Conservation (phyloP, 1,284 basidiomycete species). For the Fomitopsis pinicola region DNA sequence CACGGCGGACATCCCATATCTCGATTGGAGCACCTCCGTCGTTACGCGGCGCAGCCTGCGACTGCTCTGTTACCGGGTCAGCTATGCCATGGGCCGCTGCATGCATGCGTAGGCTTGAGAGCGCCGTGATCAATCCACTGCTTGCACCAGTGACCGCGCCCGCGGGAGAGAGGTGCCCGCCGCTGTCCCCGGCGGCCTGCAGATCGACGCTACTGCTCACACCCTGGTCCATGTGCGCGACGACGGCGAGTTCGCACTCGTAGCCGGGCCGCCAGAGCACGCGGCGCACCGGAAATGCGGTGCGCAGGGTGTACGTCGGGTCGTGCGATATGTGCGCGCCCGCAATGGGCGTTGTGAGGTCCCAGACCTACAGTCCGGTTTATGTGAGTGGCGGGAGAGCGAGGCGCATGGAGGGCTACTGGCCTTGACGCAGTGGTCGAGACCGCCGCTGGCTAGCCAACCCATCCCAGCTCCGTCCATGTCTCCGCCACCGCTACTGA, state of each 20-base stretch:
- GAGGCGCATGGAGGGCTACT: slow-evolving; percentile 2
- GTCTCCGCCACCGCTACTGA: slow-evolving; percentile 12
- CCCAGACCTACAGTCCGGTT: slow-evolving; percentile 60
- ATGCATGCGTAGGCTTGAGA: slow-evolving; percentile 16
- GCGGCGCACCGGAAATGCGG: slow-evolving; percentile 70
- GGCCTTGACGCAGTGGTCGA: slow-evolving; percentile 81
- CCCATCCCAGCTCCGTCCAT: slow-evolving; percentile 43
- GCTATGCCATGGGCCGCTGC: slow-evolving; percentile 8
- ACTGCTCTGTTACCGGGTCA: slow-evolving; percentile 9
- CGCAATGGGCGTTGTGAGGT: slow-evolving; percentile 50
- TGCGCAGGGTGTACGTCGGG: slow-evolving; percentile 71
- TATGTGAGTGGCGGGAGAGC: background rate
- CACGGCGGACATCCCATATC: slow-evolving; percentile 84
- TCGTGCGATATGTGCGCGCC: slow-evolving; percentile 51
- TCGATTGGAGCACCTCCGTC: slow-evolving; percentile 61
- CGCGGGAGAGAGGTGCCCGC: slow-evolving; percentile 3
- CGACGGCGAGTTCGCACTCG: slow-evolving; percentile 74
- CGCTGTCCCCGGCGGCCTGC: background rate
- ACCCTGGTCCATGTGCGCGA: slow-evolving; percentile 62
- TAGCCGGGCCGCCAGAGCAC: slow-evolving; percentile 79
- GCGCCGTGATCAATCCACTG: slow-evolving; percentile 8
- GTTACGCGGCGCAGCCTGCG: slow-evolving; percentile 23
- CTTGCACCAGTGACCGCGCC: slow-evolving; percentile 2
- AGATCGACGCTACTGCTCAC: slow-evolving; percentile 17
- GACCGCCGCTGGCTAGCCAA: slow-evolving; percentile 81